Conservation (phyloP, 306 rosid species). For the Cicer cuneatum region DNA sequence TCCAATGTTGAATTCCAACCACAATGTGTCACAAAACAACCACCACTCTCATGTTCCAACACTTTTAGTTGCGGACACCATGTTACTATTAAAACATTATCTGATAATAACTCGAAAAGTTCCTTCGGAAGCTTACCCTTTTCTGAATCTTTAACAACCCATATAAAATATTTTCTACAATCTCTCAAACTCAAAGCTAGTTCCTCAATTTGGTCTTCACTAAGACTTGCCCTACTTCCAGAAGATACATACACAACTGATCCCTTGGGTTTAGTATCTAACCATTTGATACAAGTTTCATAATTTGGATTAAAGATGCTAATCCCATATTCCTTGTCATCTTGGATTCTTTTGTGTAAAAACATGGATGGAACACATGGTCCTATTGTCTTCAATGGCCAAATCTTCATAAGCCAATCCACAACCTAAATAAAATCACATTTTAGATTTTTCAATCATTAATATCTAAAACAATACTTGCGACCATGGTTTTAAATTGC, state of each 20-base stretch:
- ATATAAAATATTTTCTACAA: slow-evolving; percentile 1
- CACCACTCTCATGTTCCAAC: not conserved
- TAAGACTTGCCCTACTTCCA: not conserved
- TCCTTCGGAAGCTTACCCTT: not conserved
- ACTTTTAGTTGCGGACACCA: slow-evolving; percentile 15
- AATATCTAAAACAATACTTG: not conserved
- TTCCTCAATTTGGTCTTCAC: slow-evolving; percentile 15
- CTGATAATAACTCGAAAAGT: not conserved
- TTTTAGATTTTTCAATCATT: slow-evolving; percentile 6
- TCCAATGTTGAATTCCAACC: slow-evolving; percentile 26
- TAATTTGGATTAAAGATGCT: not conserved
- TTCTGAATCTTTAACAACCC: slow-evolving; percentile 12
- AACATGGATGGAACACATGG: slow-evolving; percentile 18
- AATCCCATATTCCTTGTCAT: slow-evolving; percentile 9
- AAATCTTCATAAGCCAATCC: not conserved
- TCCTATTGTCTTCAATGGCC: slow-evolving; percentile 10
- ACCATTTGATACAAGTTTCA: slow-evolving; percentile 27
- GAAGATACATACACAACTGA: slow-evolving; percentile 28
- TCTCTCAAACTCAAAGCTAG: not conserved
- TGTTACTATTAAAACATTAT: not conserved
- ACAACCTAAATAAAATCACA: not conserved
- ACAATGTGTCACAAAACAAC: slow-evolving; percentile 2
- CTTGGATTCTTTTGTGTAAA: slow-evolving; percentile 13
- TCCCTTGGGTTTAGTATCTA: not conserved
- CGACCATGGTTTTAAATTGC: no score